phyloP scores from a whole-genome alignment of 768 basidiomycete genomes.

The Tricholoma hemisulphureum region DNA sequence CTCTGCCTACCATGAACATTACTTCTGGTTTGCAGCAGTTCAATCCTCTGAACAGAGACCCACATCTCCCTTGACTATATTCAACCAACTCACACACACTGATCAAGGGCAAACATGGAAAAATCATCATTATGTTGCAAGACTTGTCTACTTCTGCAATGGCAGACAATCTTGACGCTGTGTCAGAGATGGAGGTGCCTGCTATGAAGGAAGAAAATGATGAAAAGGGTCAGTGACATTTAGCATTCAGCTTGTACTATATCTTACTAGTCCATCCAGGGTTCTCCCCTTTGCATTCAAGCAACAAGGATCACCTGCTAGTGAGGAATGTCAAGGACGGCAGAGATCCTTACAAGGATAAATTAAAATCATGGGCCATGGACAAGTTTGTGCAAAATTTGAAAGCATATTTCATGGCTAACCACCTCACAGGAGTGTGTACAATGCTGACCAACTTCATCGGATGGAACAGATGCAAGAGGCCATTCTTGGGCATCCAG shows the following conservation, averaged over 20 bases:
- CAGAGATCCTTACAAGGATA: background rate
- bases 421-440: background rate
- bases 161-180: background rate
- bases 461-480: background rate
- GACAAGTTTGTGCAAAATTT: background rate
- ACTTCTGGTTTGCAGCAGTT: background rate
- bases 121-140: background rate
- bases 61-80: background rate
- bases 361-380: background rate
- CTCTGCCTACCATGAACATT: background rate
- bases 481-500: background rate
- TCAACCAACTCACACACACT: background rate
- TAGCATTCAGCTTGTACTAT: background rate
- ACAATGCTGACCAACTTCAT: background rate
- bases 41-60: background rate
- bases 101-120: background rate
- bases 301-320: background rate
- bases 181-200: background rate
- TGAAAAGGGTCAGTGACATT: background rate
- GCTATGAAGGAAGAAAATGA: background rate
- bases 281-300: background rate
- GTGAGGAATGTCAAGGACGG: background rate
- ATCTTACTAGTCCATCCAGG: background rate
- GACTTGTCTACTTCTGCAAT: background rate
- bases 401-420: background rate